Conservation (phyloP, 345 rosid species). For the Pugionium cornutum region DNA sequence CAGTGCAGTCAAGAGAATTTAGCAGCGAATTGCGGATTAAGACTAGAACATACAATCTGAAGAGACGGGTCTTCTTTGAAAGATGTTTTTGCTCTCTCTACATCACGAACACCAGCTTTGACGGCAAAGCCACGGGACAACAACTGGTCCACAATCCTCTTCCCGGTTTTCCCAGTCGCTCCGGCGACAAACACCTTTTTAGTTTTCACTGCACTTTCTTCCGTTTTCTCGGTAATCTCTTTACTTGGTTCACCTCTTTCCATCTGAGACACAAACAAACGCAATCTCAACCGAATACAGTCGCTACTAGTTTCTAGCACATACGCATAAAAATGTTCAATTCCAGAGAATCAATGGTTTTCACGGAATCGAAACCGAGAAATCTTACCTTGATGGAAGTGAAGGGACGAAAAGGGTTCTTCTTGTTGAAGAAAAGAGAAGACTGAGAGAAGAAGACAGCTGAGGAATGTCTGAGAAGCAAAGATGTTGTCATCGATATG, state of each 20-base stretch:
- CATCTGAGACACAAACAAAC: constrained; percentile 50
- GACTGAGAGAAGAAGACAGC: constrained; percentile 21
- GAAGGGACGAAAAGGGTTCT: constrained; percentile 31
- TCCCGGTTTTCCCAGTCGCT: constrained; percentile 84
- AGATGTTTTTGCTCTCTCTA: constrained; percentile 66
- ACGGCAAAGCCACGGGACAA: constrained; percentile 80
- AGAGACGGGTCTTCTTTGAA: constrained; percentile 63
- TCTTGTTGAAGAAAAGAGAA: constrained; percentile 34
- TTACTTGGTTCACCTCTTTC: constrained; percentile 51
- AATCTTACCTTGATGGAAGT: constrained; percentile 40
- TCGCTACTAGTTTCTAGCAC: neutral
- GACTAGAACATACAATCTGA: constrained; percentile 58
- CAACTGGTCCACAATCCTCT: constrained; percentile 77
- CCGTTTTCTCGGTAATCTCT: constrained; percentile 28
- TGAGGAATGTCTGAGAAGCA: constrained; percentile 42
- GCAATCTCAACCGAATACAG: neutral
- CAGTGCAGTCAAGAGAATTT: neutral
- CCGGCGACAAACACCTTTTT: constrained; percentile 88
- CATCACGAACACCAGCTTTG: constrained; percentile 82
- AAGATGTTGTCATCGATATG: constrained; percentile 50
- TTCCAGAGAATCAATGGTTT: constrained; percentile 6
- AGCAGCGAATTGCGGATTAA: neutral
- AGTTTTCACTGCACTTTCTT: constrained; percentile 20
- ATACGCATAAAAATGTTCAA: too few relatives aligned
- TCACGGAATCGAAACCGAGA: neutral